Conservation (phyloP, 768 basidiomycete genomes). For the Suillus hirtellus region DNA sequence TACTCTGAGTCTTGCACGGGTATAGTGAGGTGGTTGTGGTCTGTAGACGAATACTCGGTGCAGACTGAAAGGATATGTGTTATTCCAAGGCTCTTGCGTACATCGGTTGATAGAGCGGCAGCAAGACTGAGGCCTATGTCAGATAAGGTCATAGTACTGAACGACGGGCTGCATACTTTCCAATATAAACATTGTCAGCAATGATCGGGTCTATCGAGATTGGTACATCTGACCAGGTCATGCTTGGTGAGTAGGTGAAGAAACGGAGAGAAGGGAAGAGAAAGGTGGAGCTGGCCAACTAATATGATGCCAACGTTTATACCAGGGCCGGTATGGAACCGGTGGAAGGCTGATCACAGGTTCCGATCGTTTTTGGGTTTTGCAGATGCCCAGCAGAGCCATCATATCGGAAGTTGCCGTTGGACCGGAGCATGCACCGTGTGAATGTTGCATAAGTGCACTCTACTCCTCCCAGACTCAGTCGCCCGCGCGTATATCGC, state of each 20-base stretch:
- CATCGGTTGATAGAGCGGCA: conserved; percentile 34
- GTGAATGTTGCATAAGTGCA: not conserved
- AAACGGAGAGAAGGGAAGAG: conserved; percentile 12
- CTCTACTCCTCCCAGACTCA: not conserved
- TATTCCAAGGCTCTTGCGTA: conserved; percentile 39
- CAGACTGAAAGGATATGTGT: conserved; percentile 62
- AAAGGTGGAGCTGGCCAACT: conserved; percentile 13
- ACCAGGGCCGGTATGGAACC: conserved; percentile 6
- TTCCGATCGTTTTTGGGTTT: not conserved
- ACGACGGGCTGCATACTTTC: conserved; percentile 30
- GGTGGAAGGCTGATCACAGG: conserved; percentile 1
- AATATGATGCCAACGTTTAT: conserved; percentile 13
- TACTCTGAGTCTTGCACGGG: conserved; percentile 48
- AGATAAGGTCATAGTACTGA: conserved; percentile 9
- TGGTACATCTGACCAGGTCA: conserved; percentile 32
- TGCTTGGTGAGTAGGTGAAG: conserved; percentile 11
- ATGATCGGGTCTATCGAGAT: conserved; percentile 30
- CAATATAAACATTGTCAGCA: conserved; percentile 34
- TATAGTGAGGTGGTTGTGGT: conserved; percentile 35
- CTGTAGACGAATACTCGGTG: conserved; percentile 49
- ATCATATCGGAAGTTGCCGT: not conserved
- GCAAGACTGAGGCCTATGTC: conserved; percentile 25
- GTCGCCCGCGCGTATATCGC: too few species aligned
- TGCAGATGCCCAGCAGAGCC: not conserved
- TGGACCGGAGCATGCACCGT: not conserved